Base-by-base conservation (phyloP, 768 basidiomycete species). In the Leccinum subtestaceum region DNA sequence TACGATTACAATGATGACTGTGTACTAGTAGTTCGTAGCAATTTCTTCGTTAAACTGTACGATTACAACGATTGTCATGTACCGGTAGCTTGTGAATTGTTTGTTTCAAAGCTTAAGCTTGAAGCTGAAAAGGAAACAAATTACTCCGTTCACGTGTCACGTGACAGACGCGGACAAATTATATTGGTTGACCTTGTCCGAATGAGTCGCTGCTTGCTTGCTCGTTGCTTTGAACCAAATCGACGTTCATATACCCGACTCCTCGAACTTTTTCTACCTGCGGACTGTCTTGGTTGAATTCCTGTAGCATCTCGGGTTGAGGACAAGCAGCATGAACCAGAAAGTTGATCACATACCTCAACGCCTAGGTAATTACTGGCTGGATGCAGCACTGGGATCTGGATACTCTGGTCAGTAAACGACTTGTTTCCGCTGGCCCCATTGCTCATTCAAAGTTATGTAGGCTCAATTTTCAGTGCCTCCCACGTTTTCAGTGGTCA, bases 391-490 rank as follows among this genome's bases (percentile, higher is more conserved):
- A 17, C 76, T 91, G 29, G 89, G 89, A 23, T 84, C 87, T 48
- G 89, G 89, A 3, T 91, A 86, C 67, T 89, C 88, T 60, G 89
- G 89, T 85, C 58, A 58, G 78, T 67, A 17, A 17, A 55, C 51
- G 11, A 23, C 45, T 47, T 29, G 5, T 48, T 48, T n/a, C 23
- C n/a, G 25, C 32, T 43, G 6, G n/a, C 29, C 25, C 29, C 11
- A 47, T n/a, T 27, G 13, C 29, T 60, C 56, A 66, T 34, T 25
- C 36, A 50, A 43, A 17, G 31, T 8, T n/a, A 51, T 54, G n/a
- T 62, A 91, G 89, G 90, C 43, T 84, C 86, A 17, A 91, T 91
- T 58, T 91, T 79, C 66, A 78, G 80, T 21, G 89, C 90, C 1
- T 69, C 65, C 13, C 73, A 92, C 63, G 61, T 90, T 1, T 77